phyloP scores from a whole-genome alignment of 2,329 filamentous ascomycete species.

The Colletotrichum sp. region DNA sequence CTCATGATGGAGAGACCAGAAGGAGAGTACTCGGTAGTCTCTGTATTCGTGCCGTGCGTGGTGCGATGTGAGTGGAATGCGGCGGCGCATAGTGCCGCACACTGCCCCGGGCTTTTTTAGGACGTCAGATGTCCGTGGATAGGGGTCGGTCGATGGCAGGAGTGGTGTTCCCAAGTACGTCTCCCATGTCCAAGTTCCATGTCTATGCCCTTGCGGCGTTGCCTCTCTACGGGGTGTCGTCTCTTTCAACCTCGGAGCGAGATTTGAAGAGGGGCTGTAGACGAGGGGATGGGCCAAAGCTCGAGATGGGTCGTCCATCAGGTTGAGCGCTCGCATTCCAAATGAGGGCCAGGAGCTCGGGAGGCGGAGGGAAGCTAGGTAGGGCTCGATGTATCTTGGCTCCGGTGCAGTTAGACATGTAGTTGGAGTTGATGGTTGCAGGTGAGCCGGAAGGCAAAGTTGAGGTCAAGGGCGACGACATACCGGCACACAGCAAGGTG shows the following conservation, averaged over 20 bases:
- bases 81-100: not conserved
- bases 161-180: not conserved
- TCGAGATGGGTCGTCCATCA: not conserved
- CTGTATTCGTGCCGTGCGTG: not conserved
- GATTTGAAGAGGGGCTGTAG: not conserved
- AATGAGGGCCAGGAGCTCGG: not conserved
- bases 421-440: not conserved
- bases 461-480: not conserved
- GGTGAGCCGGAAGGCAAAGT: not conserved
- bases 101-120: not conserved
- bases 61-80: not conserved
- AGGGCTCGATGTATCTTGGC: not conserved
- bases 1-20: not conserved
- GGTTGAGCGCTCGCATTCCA: not conserved
- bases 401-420: not conserved
- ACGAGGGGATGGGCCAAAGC: not conserved
- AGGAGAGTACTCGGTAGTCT: not conserved
- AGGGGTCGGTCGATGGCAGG: not conserved
- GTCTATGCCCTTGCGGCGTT: not conserved
- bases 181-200: not conserved
- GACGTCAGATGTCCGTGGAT: constrained; percentile 5
- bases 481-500: not conserved
- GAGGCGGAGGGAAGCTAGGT: not conserved
- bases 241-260: not conserved
- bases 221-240: not conserved